Evolutionary conservation across 352 stramenopile species (phyloP), one percentile per base, ranked within the genome.

Genomic region (Plasmopara viticola): DNA sequence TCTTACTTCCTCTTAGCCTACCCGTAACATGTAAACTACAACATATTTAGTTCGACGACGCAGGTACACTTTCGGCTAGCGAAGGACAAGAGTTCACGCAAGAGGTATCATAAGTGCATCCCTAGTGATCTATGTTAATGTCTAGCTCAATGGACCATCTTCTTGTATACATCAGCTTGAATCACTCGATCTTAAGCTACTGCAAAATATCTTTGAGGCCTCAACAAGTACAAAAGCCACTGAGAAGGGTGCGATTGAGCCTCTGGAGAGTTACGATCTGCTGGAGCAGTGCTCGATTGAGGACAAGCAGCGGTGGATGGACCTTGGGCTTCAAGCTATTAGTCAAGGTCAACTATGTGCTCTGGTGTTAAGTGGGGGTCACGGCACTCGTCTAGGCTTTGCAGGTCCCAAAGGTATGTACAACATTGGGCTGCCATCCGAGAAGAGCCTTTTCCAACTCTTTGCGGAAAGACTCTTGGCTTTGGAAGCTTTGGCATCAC

Each of bases 371-470:
- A 81, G 77, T 18, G 95, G 95, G 43, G 95, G 95, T 12, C 94
- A 98, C 74, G 96, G 96, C 41, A 98, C 95, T 17, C 79, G 96
- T 28, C 70, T 99, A 3, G 95, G 95, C 10, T 98, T 96, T 61
- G 65, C 85, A 53, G 87, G 88, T 6, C 94, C 95, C 3, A 99
- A 99, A 68, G 92, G 92, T 17, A 95, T 94, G 72, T 98, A 96
- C 62, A 68, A 96, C 60, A 87, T 96, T 18, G 84, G 86, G 1
- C 61, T 98, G 12, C 88, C 87, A 0, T 97, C 89, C 10, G 54
- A 76, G 14, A 93, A 92, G 44, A 92, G 86, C 20, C 67, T 98
- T 8, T 98, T 98, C 65, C 80, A 96, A 48, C 65, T 98, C 17
- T 90, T 97, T 48, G 76, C 71, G 29, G 56, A 28, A 60, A 56